Percentiles rank a stretch among this genome's conserved stretches.
phyloP scores from a whole-genome alignment of 176 grass and related monocot species.

The Olyra latifolia region DNA sequence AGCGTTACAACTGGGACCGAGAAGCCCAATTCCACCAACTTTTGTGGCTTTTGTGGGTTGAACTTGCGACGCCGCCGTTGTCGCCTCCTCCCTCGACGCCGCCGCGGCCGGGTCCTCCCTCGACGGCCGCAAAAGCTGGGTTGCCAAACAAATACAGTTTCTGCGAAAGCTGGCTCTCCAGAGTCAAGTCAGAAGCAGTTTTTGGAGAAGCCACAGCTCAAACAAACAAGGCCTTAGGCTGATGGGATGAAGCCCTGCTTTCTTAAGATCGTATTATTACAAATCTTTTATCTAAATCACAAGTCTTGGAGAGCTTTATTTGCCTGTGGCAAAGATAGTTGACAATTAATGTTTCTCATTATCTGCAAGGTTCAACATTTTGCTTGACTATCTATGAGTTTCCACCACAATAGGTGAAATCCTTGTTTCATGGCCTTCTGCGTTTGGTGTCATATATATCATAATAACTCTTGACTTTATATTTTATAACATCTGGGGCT shows the following conservation, averaged over 20 bases:
- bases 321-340: not conserved
- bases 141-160: no score
- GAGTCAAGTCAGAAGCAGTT: no score
- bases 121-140: no score
- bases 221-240: no score
- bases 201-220: no score
- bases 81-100: no score
- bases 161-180: no score
- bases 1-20: no score
- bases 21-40: no score
- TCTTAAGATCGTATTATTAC: not conserved
- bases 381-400: not conserved
- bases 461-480: not conserved
- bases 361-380: not conserved
- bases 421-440: not conserved
- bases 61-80: no score
- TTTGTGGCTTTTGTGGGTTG: no score
- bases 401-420: not conserved
- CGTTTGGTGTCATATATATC: slow-evolving; percentile 9
- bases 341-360: not conserved
- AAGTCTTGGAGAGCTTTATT: not conserved
- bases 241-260: not conserved
- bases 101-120: no score
- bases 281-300: not conserved
- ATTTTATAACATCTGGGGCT: slow-evolving; percentile 9